These are phyloP conservation scores for Yamadazyma jaroonii DNA, from an alignment of 1,139 yeast genomes.

Conservation along the genomic window DNA sequence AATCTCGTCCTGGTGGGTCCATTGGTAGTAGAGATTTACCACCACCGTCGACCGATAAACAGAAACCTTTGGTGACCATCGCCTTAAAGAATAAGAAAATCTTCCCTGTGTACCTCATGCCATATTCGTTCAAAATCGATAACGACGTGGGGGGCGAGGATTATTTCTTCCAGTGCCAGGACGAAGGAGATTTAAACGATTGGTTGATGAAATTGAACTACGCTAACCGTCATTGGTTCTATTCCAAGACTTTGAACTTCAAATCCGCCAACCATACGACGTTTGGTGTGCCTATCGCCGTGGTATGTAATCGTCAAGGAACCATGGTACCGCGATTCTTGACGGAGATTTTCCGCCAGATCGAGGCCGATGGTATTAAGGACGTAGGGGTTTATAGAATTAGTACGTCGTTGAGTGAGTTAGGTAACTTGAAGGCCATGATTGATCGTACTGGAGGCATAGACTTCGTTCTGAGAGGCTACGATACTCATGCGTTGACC, in stretches of 20 bases:
- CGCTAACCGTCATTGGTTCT: slow-evolving; percentile 58
- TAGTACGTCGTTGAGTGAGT: slow-evolving; percentile 82
- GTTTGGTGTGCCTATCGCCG: slow-evolving; percentile 86
- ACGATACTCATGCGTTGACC: slow-evolving; percentile 85
- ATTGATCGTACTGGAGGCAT: slow-evolving; percentile 70
- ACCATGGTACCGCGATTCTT: slow-evolving; percentile 64
- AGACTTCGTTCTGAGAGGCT: slow-evolving; percentile 61
- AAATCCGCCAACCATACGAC: slow-evolving; percentile 39
- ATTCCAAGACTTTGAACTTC: slow-evolving; percentile 41
- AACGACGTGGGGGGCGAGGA: slow-evolving; percentile 49
- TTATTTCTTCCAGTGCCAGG: slow-evolving; percentile 65
- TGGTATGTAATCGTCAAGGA: slow-evolving; percentile 71
- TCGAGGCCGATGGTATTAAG: slow-evolving; percentile 79
- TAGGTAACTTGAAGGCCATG: slow-evolving; percentile 63
- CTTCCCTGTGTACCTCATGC: slow-evolving; percentile 54
- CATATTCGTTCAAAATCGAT: slow-evolving; percentile 61
- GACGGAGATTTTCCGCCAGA: slow-evolving; percentile 61
- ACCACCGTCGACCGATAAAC: slow-evolving; percentile 37
- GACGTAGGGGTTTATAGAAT: slow-evolving; percentile 93
- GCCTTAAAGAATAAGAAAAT: slow-evolving; percentile 51
- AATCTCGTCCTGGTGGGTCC: slow-evolving; percentile 36
- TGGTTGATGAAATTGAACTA: slow-evolving; percentile 62
- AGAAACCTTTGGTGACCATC: slow-evolving; percentile 57
- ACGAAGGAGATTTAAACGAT: slow-evolving; percentile 63
- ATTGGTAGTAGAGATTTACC: slow-evolving; percentile 62